A percentile compares a stretch with the other conserved stretches of the same genome.
These are phyloP conservation scores for Carpinus fangiana DNA, from an alignment of 306 rosid species.

Conservation along the genomic window DNA sequence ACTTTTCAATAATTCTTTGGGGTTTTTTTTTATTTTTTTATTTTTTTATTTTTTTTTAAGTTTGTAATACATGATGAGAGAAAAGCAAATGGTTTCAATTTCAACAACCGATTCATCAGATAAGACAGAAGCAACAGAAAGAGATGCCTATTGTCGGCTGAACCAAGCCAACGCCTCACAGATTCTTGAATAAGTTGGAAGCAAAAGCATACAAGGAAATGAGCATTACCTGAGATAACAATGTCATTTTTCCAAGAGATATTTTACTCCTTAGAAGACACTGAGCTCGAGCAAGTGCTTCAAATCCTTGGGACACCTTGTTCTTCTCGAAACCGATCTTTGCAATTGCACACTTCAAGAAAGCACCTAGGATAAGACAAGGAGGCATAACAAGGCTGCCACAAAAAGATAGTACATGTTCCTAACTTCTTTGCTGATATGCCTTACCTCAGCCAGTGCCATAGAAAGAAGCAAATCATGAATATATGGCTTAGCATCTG, in stretches of 20 bases:
- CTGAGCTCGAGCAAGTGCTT: constrained; percentile 99
- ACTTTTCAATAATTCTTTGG: not conserved
- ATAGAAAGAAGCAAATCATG: constrained; percentile 90
- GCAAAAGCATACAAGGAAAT: constrained; percentile 8
- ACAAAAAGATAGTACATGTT: constrained; percentile 35
- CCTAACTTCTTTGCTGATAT: constrained; percentile 41
- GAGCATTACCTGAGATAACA: constrained; percentile 69
- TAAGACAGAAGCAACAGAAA: not conserved
- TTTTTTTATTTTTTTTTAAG: not conserved
- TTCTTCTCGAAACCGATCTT: constrained; percentile 90
- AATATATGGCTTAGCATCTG: constrained; percentile 72
- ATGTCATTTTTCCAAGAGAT: constrained; percentile 71
- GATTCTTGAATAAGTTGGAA: constrained; percentile 1
- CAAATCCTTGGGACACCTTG: constrained; percentile 90
- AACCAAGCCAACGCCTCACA: constrained; percentile 12
- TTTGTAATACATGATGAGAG: not conserved
- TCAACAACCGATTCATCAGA: not conserved
- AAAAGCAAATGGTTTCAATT: not conserved
- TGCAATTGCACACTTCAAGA: constrained; percentile 96
- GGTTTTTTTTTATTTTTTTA: no score
- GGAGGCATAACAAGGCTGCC: constrained; percentile 52
- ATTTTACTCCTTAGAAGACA: constrained; percentile 74
- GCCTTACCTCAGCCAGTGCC: constrained; percentile 94
- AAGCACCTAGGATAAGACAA: constrained; percentile 70
- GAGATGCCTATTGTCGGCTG: constrained; percentile 1